Evolutionary conservation across 805 yeast genomes (phyloP), one percentile per base, ranked within the genome.

Genomic region (Metschnikowia reukaufii): DNA sequence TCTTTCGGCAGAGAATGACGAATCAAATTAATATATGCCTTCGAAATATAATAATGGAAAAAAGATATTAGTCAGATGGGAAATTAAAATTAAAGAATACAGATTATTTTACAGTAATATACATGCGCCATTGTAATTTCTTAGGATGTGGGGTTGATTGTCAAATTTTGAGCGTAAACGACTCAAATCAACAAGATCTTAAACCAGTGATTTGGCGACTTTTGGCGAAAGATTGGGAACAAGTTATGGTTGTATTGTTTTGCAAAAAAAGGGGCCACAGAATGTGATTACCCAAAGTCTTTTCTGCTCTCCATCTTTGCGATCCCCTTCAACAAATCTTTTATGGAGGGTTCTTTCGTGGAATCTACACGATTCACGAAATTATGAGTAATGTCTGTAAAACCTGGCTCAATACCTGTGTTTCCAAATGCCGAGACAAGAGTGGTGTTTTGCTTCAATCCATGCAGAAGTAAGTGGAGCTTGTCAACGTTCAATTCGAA

Each of bases 401-500:
- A 47, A 25, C 38, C 47, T 8, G 55, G 42, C 19, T 45, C 29
- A 27, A 54, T 36, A 36, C 41, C 30, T 12, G 42, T 46, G 3
- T 31, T 34, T 6, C 48, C 47, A 4, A 50, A 33, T 29, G 25
- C 42, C 17, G 49, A 60, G 6, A 61, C 60, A 16, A 68, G 42
- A 18, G 61, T 61, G 13, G 54, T 52, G 9, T 65, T 56, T 46
- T 58, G 60, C 21, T 52, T 49, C 42, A 72, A 44, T 45, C 59
- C 60, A 54, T 67, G 63, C 39, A 67, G 60, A 34, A 63, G 53
- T 41, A 63, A 58, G 51, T 63, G 67, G 37, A 77, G 57, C 45
- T 62, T 63, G 46, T 77, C 82, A 10, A 77, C 56, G 6, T 65
- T 55, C 1, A 56, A 30, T 41, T 63, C 68, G 20, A 70, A 48